Conservation (phyloP, 2,329 filamentous ascomycete genomes). For the Onygenales sp. region DNA sequence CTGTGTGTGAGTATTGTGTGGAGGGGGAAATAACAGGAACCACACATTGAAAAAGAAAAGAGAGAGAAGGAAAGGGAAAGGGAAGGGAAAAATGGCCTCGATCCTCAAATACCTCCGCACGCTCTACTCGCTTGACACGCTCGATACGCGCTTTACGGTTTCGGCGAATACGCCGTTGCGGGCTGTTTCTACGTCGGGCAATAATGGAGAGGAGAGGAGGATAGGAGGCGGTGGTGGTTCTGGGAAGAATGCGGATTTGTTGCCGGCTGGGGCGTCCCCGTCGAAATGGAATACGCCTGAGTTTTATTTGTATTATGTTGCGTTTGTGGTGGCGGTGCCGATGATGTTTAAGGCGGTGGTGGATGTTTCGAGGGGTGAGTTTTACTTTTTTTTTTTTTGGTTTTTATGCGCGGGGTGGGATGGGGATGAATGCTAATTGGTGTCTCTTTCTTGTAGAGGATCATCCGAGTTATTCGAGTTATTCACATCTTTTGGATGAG, state of each 20-base stretch:
- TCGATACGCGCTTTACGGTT: conserved; percentile 64
- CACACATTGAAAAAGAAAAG: too few species aligned
- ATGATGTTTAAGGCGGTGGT: conserved; percentile 88
- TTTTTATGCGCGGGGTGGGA: neutral
- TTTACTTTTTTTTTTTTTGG: neutral
- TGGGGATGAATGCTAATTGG: neutral
- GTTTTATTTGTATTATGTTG: conserved; percentile 69
- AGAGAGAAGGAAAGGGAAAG: too few species aligned
- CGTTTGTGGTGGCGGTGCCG: conserved; percentile 59
- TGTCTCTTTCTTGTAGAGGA: conserved; percentile 45
- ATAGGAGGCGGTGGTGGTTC: neutral
- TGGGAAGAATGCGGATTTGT: neutral
- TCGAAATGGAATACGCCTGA: conserved; percentile 80
- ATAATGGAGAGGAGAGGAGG: conserved; percentile 11
- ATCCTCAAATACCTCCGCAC: conserved; percentile 39
- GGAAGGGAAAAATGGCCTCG: conserved; percentile 28
- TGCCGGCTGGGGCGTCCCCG: conserved; percentile 37
- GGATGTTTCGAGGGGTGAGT: conserved; percentile 70
- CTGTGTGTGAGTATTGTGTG: too few species aligned
- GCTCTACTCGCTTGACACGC: conserved; percentile 56
- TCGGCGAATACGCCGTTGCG: conserved; percentile 60
- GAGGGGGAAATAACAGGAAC: too few species aligned
- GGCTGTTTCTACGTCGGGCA: conserved; percentile 26
- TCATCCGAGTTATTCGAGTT: conserved; percentile 72
- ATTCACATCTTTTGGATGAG: conserved; percentile 57